Percentiles rank a stretch among this genome's conserved stretches.
phyloP scores from a whole-genome alignment of 192 early-diverging fungal genomes.

The Podila clonocystis region DNA sequence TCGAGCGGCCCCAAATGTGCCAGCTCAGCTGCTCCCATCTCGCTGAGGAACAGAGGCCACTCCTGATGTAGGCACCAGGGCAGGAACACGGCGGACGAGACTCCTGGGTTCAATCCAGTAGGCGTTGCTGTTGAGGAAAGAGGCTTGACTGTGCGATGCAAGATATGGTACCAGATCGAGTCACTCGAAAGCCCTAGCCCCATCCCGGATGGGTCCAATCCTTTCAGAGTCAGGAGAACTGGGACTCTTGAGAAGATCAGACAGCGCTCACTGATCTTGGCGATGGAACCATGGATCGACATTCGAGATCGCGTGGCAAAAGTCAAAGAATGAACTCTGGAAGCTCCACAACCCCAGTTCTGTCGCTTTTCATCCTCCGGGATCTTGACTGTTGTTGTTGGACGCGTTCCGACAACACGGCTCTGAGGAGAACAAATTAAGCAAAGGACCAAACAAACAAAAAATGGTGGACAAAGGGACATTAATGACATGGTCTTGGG shows the following conservation, averaged over 20 bases:
- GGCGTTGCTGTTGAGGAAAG: background rate
- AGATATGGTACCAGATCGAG: slow-evolving; percentile 23
- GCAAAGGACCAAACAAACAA: too few relatives aligned
- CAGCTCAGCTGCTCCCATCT: background rate
- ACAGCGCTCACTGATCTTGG: slow-evolving; percentile 11
- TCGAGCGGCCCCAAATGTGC: background rate
- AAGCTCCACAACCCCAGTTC: slow-evolving; percentile 22
- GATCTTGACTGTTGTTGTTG: background rate
- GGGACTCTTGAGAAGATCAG: background rate
- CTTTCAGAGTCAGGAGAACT: background rate
- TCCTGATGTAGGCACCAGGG: slow-evolving; percentile 16
- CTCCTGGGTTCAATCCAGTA: background rate
- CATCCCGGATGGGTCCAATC: background rate
- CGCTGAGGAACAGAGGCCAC: slow-evolving; percentile 3
- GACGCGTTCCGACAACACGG: too few relatives aligned
- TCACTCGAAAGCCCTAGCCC: background rate
- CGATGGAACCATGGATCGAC: slow-evolving; percentile 17
- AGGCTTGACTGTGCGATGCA: background rate
- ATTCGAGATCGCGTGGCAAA: slow-evolving; percentile 4
- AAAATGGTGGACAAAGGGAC: too few relatives aligned
- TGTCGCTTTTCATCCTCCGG: slow-evolving; percentile 4
- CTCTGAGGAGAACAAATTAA: too few relatives aligned
- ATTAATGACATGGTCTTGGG: too few relatives aligned
- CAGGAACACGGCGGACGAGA: slow-evolving; percentile 1
- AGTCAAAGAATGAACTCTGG: slow-evolving; percentile 15